Conservation (phyloP, 2,329 filamentous ascomycete genomes). For the Epichloe uncinata region DNA sequence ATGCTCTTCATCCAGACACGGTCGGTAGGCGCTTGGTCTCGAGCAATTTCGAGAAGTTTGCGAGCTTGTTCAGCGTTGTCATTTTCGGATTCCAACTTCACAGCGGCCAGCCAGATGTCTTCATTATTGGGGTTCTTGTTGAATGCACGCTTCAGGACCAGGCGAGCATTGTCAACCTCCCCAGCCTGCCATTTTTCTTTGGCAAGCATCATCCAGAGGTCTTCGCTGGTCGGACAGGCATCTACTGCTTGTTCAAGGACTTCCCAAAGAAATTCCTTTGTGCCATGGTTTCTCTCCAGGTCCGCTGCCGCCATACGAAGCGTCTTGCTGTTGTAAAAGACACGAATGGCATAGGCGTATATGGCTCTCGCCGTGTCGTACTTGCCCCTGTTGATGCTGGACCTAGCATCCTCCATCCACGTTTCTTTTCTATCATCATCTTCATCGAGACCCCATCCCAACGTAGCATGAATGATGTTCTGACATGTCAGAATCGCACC, state of each 20-base stretch:
- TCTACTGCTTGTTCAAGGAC: constrained; percentile 89
- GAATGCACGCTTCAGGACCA: constrained; percentile 80
- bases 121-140: constrained; percentile 94
- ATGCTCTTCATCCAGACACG: too few relatives aligned
- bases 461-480: constrained; percentile 80
- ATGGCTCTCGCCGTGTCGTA: constrained; percentile 91
- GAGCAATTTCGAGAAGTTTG: constrained; percentile 66
- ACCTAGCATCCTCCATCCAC: constrained; percentile 87
- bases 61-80: constrained; percentile 70
- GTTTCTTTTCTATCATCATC: constrained; percentile 93
- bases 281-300: constrained; percentile 79
- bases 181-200: constrained; percentile 89
- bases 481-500: constrained; percentile 76
- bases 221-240: constrained; percentile 80
- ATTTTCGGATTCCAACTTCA: constrained; percentile 90
- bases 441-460: constrained; percentile 87
- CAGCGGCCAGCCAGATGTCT: constrained; percentile 92
- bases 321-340: constrained; percentile 78
- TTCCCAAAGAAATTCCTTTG: constrained; percentile 67
- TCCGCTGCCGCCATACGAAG: constrained; percentile 88
- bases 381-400: constrained; percentile 64
- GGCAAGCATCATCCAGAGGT: constrained; percentile 90
- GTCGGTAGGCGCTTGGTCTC: constrained; percentile 83
- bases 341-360: constrained; percentile 76
- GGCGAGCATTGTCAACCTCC: constrained; percentile 73